A percentile compares a stretch with the other conserved stretches of the same genome.
Conservation (phyloP, 257 asterid genomes). For the Solanum tarapatanum region DNA sequence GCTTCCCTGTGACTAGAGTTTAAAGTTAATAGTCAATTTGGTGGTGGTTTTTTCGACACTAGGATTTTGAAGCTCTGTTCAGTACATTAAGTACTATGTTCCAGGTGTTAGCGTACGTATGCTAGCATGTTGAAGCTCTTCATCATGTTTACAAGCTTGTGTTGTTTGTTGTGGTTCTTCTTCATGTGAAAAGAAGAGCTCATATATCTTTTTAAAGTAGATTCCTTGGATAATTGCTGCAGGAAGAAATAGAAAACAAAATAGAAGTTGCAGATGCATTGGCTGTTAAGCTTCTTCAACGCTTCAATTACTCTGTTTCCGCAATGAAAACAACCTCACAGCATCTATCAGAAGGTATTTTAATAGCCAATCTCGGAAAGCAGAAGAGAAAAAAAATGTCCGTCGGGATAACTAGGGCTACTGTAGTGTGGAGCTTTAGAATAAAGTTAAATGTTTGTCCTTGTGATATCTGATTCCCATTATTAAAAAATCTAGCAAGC, state of each 20-base stretch:
- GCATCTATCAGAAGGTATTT: constrained; percentile 80
- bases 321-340: constrained; percentile 75
- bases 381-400: not conserved
- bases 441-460: not conserved
- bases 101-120: not conserved
- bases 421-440: not conserved
- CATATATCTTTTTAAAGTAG: not conserved
- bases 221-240: constrained; percentile 16
- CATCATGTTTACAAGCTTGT: constrained; percentile 1
- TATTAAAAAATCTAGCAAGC: not conserved
- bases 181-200: not conserved
- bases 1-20: not conserved
- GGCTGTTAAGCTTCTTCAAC: constrained; percentile 88
- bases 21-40: not conserved
- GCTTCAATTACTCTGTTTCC: constrained; percentile 76
- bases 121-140: not conserved
- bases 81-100: not conserved
- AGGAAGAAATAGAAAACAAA: constrained; percentile 87
- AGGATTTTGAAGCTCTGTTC: not conserved
- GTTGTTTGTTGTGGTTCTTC: not conserved
- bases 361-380: not conserved
- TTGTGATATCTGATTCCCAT: not conserved
- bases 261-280: constrained; percentile 93
- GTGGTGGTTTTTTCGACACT: not conserved
- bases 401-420: not conserved